Conservation (phyloP, 208 protist species). For the Baffinella frigidus region DNA sequence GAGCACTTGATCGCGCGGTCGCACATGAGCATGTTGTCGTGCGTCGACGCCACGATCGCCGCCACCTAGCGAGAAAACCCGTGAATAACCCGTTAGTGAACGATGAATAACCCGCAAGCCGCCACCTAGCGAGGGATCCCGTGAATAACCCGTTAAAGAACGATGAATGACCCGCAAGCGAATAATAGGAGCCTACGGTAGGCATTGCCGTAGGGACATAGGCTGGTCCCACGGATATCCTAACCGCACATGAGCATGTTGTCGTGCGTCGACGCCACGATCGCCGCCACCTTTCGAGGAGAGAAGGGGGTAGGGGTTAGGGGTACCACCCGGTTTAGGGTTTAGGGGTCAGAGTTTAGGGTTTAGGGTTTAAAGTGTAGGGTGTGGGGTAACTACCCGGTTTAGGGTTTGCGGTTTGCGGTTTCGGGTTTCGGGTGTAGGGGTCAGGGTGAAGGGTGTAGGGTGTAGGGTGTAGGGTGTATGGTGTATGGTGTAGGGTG, state of each 20-base stretch:
- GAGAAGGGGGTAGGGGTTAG: no score
- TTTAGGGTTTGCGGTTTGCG: background rate
- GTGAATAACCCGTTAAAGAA: background rate
- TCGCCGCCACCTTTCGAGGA: constrained; percentile 2
- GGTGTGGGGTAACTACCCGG: no score
- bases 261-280: constrained; percentile 57
- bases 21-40: constrained; percentile 47
- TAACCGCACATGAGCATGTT: constrained; percentile 29
- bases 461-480: background rate
- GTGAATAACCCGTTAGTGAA: background rate
- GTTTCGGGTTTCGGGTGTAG: background rate
- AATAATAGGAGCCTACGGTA: background rate
- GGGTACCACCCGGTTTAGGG: no score
- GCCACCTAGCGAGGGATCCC: no score
- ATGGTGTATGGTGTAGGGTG: background rate
- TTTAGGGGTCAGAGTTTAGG: no score
- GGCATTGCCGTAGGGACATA: background rate
- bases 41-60: constrained; percentile 51
- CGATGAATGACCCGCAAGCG: background rate
- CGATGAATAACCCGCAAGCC: background rate
- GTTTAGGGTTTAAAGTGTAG: no score
- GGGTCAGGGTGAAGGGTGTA: background rate
- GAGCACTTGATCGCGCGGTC: constrained; percentile 10
- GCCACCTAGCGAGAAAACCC: background rate
- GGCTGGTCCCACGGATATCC: background rate